Evolutionary conservation across 2,329 filamentous ascomycete species (phyloP), one percentile per base, ranked within the genome.

Genomic region (Celoporthe dispersa): DNA sequence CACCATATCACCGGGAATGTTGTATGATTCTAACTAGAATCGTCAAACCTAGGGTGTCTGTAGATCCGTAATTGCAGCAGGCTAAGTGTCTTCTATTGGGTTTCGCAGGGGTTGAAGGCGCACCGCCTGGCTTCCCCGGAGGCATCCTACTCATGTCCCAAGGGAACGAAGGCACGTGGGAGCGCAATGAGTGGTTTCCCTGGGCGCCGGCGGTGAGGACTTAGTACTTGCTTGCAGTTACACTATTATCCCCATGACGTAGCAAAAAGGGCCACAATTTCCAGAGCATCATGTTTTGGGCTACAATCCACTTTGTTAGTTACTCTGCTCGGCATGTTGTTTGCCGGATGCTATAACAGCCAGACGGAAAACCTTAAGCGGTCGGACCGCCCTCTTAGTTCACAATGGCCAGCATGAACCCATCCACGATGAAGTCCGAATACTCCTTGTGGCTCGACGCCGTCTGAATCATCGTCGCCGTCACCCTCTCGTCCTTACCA

Each of bases 371-470:
- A n/a, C n/a, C n/a, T n/a, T n/a, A n/a, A n/a, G n/a, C n/a, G n/a
- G n/a, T n/a, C n/a, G n/a, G n/a, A n/a, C 28, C 3, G n/a, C 31
- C 25, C 19, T n/a, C 31, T n/a, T 60, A 70, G 28, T 73, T 70
- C 14, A 75, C 74, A 59, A 73, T 61, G 11, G 73, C 74, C 35
- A 75, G 31, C 39, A 76, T 33, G 59, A 75, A 75, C 4, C 74
- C 75, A 68, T 75, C 74, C 57, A 74, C 73, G n/a, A 70, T 71
- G 14, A 72, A 57, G 5, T 64, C 68, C 11, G 41, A 9, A 4
- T 28, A 39, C 1, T 53, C 63, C 60, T 72, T 72, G 59, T 73
- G 71, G 39, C 63, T 64, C 12, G 66, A 70, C 39, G 74, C 69
- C 1, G 70, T 74, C 25, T 71, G 61, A 3, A 76, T 55, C 59